These are phyloP conservation scores for Pleurotus citrinopileatus DNA, from an alignment of 768 basidiomycete genomes.

Conservation along the genomic window DNA sequence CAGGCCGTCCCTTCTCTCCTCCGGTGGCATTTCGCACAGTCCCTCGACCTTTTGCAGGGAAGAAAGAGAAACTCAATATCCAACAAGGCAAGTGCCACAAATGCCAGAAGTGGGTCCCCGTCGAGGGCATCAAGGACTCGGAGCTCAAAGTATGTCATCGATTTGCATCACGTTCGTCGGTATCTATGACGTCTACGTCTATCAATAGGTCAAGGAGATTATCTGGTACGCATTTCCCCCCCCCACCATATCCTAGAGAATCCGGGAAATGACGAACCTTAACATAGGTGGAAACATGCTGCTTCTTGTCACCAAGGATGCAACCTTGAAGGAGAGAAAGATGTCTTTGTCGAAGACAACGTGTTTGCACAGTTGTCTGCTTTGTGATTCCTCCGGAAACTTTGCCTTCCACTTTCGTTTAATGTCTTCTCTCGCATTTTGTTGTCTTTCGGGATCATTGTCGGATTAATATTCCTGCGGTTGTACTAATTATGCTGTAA, in stretches of 20 bases:
- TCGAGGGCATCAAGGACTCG: constrained; percentile 74
- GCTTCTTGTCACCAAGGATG: constrained; percentile 68
- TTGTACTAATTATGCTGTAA: not conserved
- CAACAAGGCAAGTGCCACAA: constrained; percentile 78
- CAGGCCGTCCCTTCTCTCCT: constrained; percentile 74
- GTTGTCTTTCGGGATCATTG: not conserved
- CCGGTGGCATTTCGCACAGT: constrained; percentile 59
- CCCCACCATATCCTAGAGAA: not conserved
- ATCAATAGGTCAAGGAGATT: constrained; percentile 61
- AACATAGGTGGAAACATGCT: constrained; percentile 88
- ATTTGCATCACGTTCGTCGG: not conserved
- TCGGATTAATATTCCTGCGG: not conserved
- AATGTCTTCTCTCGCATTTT: not conserved
- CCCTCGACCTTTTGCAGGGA: constrained; percentile 43
- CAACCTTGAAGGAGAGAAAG: constrained; percentile 51
- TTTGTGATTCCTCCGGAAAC: not conserved
- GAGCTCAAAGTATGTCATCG: constrained; percentile 58
- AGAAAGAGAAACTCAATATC: constrained; percentile 57
- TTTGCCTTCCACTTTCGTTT: not conserved
- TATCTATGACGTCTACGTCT: not conserved
- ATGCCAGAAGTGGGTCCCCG: constrained; percentile 67
- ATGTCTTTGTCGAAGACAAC: constrained; percentile 55
- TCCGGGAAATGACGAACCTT: not conserved
- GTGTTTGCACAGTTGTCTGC: constrained; percentile 26
- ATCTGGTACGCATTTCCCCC: constrained; percentile 57